Evolutionary conservation across 768 basidiomycete genomes (phyloP).

Genomic region (Lepiota venenata): DNA sequence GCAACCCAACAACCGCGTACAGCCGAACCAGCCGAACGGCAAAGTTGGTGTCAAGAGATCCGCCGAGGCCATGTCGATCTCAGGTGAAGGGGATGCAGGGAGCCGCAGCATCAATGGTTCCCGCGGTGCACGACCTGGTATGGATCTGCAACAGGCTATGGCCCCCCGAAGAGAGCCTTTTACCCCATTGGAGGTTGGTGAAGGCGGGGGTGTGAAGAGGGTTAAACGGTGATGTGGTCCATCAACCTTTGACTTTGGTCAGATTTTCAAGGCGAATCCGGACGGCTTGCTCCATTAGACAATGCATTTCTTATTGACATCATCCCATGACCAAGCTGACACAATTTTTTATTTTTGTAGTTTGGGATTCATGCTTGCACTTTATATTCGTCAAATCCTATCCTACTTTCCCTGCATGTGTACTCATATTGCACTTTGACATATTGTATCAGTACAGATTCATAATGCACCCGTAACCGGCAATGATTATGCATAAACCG

Average conservation of each 20-base stretch:
- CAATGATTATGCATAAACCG: too few relatives aligned
- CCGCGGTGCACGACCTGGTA: slow-evolving; percentile 26
- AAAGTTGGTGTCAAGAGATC: slow-evolving; percentile 30
- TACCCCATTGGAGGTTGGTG: slow-evolving; percentile 32
- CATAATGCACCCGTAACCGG: too few relatives aligned
- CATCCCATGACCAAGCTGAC: too few relatives aligned
- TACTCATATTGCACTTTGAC: too few relatives aligned
- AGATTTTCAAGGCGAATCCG: not conserved
- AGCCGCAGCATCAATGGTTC: slow-evolving; percentile 15
- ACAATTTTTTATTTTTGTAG: too few relatives aligned
- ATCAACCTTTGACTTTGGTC: not conserved
- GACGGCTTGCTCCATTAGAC: not conserved
- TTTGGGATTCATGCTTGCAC: too few relatives aligned
- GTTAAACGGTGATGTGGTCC: slow-evolving; percentile 28
- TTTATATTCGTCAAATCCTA: too few relatives aligned
- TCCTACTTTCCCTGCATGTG: too few relatives aligned
- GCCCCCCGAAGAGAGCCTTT: slow-evolving; percentile 23
- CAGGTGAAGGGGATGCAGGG: slow-evolving; percentile 7
- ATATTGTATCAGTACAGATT: too few relatives aligned
- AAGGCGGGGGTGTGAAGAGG: slow-evolving; percentile 44
- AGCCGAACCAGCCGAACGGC: slow-evolving; percentile 4
- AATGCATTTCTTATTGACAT: too few relatives aligned
- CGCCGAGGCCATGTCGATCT: slow-evolving; percentile 23
- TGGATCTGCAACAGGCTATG: slow-evolving; percentile 37
- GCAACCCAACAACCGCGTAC: slow-evolving; percentile 1